phyloP scores from a whole-genome alignment of 148 eudicot species.

The Spergularia marina region DNA sequence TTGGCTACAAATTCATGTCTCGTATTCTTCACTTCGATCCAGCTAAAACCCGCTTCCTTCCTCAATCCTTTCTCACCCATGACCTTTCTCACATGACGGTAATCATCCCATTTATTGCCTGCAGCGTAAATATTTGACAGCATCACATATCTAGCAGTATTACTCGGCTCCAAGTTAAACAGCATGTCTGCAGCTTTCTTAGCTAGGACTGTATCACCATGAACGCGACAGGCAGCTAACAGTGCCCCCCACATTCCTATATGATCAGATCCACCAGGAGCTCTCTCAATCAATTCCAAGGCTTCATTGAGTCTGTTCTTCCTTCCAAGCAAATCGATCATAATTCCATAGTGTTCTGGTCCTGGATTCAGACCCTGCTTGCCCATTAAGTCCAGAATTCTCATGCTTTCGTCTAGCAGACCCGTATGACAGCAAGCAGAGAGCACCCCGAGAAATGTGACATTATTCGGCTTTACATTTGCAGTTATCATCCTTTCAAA shows the following conservation, averaged over 20 bases:
- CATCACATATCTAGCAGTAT: constrained; percentile 69
- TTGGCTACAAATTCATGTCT: constrained; percentile 55
- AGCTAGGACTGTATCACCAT: constrained; percentile 54
- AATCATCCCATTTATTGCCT: constrained; percentile 64
- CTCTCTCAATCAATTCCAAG: constrained; percentile 41
- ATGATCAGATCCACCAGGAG: constrained; percentile 44
- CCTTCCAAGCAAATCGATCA: constrained; percentile 78
- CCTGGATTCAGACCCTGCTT: constrained; percentile 41
- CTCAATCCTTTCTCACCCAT: constrained; percentile 47
- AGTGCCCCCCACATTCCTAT: constrained; percentile 73
- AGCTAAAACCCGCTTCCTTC: constrained; percentile 66
- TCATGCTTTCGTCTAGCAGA: constrained; percentile 46
- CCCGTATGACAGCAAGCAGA: constrained; percentile 70
- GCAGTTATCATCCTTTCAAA: constrained; percentile 49
- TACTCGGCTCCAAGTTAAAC: constrained; percentile 52
- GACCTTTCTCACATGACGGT: constrained; percentile 41
- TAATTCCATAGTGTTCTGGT: constrained; percentile 52
- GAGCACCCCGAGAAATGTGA: constrained; percentile 62
- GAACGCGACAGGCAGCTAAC: constrained; percentile 57
- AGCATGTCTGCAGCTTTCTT: constrained; percentile 51
- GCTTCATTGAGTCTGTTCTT: constrained; percentile 60
- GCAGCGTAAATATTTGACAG: constrained; percentile 60
- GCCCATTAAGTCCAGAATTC: constrained; percentile 39
- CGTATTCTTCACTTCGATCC: constrained; percentile 57
- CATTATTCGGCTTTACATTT: constrained; percentile 46